Evolutionary conservation across 2,329 filamentous ascomycete genomes (phyloP), one percentile per base, ranked within the genome.

Genomic region (Epichloe brachyelytri): DNA sequence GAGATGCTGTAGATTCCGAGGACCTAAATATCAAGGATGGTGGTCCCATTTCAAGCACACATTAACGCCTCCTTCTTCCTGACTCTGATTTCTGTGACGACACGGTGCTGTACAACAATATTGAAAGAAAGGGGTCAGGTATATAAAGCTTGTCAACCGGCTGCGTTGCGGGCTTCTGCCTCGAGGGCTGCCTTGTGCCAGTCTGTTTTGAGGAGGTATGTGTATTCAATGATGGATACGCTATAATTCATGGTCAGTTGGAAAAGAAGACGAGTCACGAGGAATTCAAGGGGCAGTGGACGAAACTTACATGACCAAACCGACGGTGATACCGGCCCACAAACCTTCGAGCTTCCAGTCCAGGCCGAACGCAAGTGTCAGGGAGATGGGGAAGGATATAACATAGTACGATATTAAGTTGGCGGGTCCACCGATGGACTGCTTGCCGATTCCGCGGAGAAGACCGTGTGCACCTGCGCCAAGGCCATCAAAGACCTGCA

Each of bases 401-500:
- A 79, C 71, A 66, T 97, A 98, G 70, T 96, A 96, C 20, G 84
- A 83, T 47, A 88, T 79, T 2, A 97, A 69, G 61, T 93, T 94
- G 7, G 90, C 83, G 59, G 91, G 95, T 0, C 91, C 90, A 12
- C 91, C 91, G 51, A 97, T 82, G 56, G 88, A 83, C 67, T 97
- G 91, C 52, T 86, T 80, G 3, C 93, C 93, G 15, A 97, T 78
- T 12, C 91, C 91, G 41, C 93, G 79, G 30, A 97, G 75, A 39
- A 96, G 75, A 30, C 90, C 91, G 61, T 93, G 90, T 52, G 86
- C 88, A 39, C 84, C 84, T 3, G 86, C 79, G 0, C 86, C 81
- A 17, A 95, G 65, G 1, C 86, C 82, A 65, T 98, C 91, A 59
- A 94, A 90, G 22, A 95, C 76, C 65, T 97, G 90, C 75, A 96